These are phyloP conservation scores for Prunus salicina DNA, from an alignment of 306 rosid genomes.

Conservation along the genomic window DNA sequence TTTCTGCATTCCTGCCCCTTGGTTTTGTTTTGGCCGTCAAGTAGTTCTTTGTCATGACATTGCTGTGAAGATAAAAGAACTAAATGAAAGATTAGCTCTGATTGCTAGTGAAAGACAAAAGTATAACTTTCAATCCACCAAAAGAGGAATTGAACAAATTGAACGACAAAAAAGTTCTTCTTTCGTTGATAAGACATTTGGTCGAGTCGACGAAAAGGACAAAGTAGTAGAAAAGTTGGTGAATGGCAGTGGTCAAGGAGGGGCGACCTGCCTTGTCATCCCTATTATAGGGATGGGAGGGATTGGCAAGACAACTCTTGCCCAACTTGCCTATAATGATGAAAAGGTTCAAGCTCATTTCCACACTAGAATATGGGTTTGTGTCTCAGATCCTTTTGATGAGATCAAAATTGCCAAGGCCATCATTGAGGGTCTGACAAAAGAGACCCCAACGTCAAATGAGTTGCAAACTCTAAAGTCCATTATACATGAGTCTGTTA, in stretches of 20 bases:
- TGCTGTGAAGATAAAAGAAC: constrained; percentile 2
- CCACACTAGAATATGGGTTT: constrained; percentile 6
- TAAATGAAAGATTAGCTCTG: background rate
- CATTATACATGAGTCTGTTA: background rate
- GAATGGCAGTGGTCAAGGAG: background rate
- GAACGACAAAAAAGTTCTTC: background rate
- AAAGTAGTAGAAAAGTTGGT: background rate
- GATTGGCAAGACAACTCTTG: constrained; percentile 11
- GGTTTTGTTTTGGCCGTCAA: background rate
- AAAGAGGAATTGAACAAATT: background rate
- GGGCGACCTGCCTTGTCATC: background rate
- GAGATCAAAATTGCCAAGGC: constrained; percentile 6
- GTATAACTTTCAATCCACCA: background rate
- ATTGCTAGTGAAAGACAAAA: background rate
- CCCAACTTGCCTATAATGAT: constrained; percentile 22
- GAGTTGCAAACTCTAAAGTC: background rate
- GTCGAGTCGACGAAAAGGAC: constrained; percentile 9
- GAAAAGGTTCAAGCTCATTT: background rate
- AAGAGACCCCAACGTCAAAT: background rate
- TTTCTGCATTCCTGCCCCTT: background rate
- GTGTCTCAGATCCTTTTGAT: constrained; percentile 27
- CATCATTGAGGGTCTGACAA: background rate
- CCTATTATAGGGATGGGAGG: constrained; percentile 27
- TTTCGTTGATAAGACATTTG: constrained; percentile 3
- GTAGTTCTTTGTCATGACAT: background rate